These are phyloP conservation scores for Salix exigua DNA, from an alignment of 345 rosid species.

Conservation along the genomic window DNA sequence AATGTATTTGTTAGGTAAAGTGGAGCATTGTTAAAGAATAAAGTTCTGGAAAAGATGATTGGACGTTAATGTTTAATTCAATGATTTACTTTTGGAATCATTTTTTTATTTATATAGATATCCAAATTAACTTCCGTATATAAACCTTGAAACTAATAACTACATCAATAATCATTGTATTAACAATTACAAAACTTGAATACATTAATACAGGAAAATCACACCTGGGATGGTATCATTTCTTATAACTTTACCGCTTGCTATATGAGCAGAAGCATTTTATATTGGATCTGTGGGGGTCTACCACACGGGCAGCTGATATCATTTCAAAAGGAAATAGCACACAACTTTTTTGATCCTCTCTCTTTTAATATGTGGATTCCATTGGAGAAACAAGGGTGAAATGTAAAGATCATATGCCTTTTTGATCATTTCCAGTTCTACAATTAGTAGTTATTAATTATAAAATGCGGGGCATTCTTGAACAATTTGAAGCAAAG, in stretches of 20 bases:
- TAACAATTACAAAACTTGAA: too few species aligned
- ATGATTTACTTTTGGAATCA: not conserved
- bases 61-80: conserved; percentile 4
- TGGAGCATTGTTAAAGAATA: not conserved
- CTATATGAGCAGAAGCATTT: not conserved
- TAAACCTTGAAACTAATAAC: too few species aligned
- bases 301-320: conserved; percentile 22
- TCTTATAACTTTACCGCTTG: too few species aligned
- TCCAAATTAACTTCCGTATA: too few species aligned
- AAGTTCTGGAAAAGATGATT: conserved; percentile 2
- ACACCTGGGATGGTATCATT: too few species aligned
- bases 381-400: conserved; percentile 7
- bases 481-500: too few species aligned
- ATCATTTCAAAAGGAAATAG: not conserved
- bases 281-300: not conserved
- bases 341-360: not conserved
- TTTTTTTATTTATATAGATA: too few species aligned
- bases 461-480: too few species aligned
- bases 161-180: too few species aligned
- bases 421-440: not conserved
- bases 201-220: too few species aligned
- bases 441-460: too few species aligned
- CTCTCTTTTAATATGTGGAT: not conserved
- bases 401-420: not conserved
- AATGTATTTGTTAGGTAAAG: not conserved